A percentile compares a stretch with the other conserved stretches of the same genome.
Evolutionary conservation across 257 asterid species (phyloP).

Genomic region (Nicotiana noctiflora): DNA sequence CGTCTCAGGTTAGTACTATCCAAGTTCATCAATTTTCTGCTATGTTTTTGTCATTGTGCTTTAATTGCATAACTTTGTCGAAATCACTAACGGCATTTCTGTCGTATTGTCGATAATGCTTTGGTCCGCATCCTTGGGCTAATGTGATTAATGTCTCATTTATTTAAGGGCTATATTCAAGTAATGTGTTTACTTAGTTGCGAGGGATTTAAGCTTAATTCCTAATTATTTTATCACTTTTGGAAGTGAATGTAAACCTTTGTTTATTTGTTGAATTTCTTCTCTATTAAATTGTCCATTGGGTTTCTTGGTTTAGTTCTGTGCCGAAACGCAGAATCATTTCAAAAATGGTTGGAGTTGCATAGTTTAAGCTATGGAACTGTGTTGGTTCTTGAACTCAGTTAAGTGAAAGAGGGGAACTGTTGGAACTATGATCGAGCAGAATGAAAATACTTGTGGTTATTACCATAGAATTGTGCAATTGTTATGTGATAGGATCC

Average conservation of each 20-base stretch:
- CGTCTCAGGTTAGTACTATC: constrained; percentile 57
- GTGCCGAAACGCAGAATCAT: neutral
- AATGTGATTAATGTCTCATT: neutral
- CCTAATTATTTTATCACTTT: neutral
- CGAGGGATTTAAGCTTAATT: neutral
- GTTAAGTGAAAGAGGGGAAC: neutral
- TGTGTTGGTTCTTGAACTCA: neutral
- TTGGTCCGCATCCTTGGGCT: neutral
- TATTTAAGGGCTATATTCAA: neutral
- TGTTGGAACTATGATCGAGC: neutral
- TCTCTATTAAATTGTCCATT: neutral
- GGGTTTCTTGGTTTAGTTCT: neutral
- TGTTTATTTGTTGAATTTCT: neutral
- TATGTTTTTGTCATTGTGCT: neutral
- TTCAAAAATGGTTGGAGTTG: neutral
- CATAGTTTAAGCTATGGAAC: neutral
- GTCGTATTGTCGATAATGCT: neutral
- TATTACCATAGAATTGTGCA: neutral
- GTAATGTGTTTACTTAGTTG: neutral
- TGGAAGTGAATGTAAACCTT: neutral
- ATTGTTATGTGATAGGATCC: neutral
- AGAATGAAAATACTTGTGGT: neutral
- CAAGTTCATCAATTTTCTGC: neutral
- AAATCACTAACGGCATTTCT: neutral
- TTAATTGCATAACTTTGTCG: neutral